phyloP scores from a whole-genome alignment of 495 filamentous ascomycete species.

The Choiromyces venosus region DNA sequence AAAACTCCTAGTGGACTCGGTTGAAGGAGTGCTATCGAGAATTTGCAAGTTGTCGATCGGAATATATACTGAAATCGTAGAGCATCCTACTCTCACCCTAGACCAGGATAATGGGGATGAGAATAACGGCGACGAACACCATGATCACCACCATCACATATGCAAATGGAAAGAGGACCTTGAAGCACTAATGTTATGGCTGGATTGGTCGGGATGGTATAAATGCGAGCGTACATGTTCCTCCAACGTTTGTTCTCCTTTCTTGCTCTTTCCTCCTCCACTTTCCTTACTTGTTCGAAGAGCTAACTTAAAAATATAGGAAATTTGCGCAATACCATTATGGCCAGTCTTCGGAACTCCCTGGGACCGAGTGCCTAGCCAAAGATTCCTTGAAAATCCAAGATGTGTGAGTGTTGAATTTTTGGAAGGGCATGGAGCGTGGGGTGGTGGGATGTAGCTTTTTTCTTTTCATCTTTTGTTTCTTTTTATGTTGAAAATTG shows the following conservation, averaged over 20 bases:
- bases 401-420: constrained; percentile 15
- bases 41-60: constrained; percentile 15
- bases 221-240: constrained; percentile 16
- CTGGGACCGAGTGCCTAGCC: not conserved
- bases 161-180: constrained; percentile 7
- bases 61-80: constrained; percentile 9
- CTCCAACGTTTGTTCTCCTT: constrained; percentile 1
- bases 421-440: constrained; percentile 7
- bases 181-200: constrained; percentile 11
- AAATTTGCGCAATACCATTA: constrained; percentile 18
- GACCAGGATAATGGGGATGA: not conserved
- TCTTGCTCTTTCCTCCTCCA: not conserved
- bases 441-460: not conserved
- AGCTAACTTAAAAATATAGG: not conserved
- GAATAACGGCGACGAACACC: not conserved
- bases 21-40: constrained; percentile 15
- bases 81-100: not conserved
- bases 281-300: not conserved
- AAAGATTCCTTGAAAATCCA: constrained; percentile 4
- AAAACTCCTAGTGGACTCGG: constrained; percentile 8
- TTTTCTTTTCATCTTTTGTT: not conserved
- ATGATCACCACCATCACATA: not conserved
- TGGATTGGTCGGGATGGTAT: constrained; percentile 27
- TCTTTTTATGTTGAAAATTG: not conserved
- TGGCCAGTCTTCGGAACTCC: constrained; percentile 17